Conservation (phyloP, 352 stramenopile genomes). For the Phytophthora tentaculata region DNA sequence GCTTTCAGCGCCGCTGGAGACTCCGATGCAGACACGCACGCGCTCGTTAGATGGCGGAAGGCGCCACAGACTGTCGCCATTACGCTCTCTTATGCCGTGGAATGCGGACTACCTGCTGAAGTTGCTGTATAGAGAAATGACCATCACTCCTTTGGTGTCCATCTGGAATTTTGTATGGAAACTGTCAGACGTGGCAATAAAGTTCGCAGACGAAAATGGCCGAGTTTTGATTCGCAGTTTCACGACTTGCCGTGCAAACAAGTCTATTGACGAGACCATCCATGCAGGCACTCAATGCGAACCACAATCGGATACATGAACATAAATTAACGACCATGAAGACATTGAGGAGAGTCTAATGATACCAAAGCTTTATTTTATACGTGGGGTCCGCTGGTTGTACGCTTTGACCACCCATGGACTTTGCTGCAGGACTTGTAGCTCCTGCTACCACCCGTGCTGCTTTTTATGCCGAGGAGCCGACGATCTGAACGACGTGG, state of each 20-base stretch:
- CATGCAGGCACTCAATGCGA: too few species aligned
- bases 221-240: neutral
- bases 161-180: conserved; percentile 10
- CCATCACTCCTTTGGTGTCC: conserved; percentile 22
- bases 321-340: neutral
- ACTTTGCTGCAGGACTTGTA: neutral
- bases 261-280: conserved; percentile 18
- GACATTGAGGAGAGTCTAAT: conserved; percentile 11
- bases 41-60: conserved; percentile 43
- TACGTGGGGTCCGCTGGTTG: conserved; percentile 17
- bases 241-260: neutral
- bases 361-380: conserved; percentile 37
- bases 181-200: neutral
- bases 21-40: conserved; percentile 41
- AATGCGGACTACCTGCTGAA: conserved; percentile 29
- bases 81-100: conserved; percentile 10
- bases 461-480: conserved; percentile 22
- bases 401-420: conserved; percentile 9
- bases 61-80: conserved; percentile 55
- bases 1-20: conserved; percentile 42
- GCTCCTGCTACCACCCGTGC: neutral
- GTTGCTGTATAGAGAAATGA: conserved; percentile 28
- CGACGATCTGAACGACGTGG: conserved; percentile 55
- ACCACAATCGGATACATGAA: neutral
- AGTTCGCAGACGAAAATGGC: neutral